Evolutionary conservation across 2,329 filamentous ascomycete genomes (phyloP).

Genomic region (Diaporthe capsici): DNA sequence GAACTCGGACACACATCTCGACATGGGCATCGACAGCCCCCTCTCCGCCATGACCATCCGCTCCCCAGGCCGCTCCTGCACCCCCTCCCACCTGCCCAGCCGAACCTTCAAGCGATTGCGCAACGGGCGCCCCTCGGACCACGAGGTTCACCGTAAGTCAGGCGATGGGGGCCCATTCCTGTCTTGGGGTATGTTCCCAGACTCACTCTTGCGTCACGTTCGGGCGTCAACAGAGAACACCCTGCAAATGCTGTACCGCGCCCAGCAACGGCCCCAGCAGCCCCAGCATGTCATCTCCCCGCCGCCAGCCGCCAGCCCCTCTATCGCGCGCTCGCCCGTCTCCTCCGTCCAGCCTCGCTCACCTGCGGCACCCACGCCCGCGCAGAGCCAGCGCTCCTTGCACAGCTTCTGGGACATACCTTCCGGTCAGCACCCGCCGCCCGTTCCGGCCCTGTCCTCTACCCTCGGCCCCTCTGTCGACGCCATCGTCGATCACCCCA

Average conservation of each 20-base stretch:
- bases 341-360: constrained; percentile 37
- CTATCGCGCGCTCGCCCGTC: constrained; percentile 37
- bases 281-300: constrained; percentile 43
- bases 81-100: constrained; percentile 64
- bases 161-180: constrained; percentile 4
- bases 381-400: constrained; percentile 64
- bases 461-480: constrained; percentile 43
- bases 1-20: constrained; percentile 13
- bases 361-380: constrained; percentile 40
- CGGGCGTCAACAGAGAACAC: constrained; percentile 63
- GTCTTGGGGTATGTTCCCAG: constrained; percentile 27
- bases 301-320: neutral
- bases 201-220: neutral
- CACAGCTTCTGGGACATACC: constrained; percentile 74
- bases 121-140: constrained; percentile 69
- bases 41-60: constrained; percentile 48
- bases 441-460: constrained; percentile 34
- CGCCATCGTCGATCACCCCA: constrained; percentile 43
- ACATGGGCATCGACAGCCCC: constrained; percentile 51
- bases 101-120: constrained; percentile 74
- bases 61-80: constrained; percentile 48
- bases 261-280: constrained; percentile 56
- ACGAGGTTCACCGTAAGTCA: constrained; percentile 67
- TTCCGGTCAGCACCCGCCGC: constrained; percentile 48
- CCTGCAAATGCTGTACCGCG: constrained; percentile 70